Percentiles rank a stretch among this genome's conserved stretches.
Conservation (phyloP, 305 asterid genomes). For the Fraxinus latifolia region DNA sequence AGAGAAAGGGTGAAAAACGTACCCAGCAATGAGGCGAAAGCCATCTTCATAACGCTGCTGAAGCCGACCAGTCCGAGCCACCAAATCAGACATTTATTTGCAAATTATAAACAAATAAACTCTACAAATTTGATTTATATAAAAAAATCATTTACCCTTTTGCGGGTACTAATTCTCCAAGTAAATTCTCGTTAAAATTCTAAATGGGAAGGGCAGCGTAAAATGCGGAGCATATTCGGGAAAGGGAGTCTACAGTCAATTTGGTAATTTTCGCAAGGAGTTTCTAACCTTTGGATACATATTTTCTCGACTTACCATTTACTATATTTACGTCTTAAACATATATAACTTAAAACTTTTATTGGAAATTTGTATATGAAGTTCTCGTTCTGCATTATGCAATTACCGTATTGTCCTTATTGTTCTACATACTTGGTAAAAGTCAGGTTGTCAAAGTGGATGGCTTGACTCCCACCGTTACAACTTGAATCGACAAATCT, state of each 20-base stretch:
- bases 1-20: neutral
- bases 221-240: conserved; percentile 10
- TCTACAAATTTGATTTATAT: conserved; percentile 22
- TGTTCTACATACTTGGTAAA: too few species aligned
- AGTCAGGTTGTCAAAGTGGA: too few species aligned
- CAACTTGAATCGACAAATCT: too few species aligned
- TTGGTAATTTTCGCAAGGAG: too few species aligned
- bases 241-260: conserved; percentile 9
- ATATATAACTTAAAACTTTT: too few species aligned
- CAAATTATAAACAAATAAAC: neutral
- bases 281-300: too few species aligned
- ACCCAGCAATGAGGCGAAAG: conserved; percentile 60
- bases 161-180: conserved; percentile 18
- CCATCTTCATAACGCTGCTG: conserved; percentile 69
- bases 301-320: too few species aligned
- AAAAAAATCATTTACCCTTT: conserved; percentile 10
- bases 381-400: neutral
- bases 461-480: too few species aligned
- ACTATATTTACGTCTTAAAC: too few species aligned
- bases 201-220: conserved; percentile 16
- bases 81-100: conserved; percentile 53
- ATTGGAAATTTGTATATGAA: too few species aligned
- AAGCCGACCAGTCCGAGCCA: conserved; percentile 69
- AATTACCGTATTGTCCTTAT: too few species aligned
- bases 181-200: neutral